Evolutionary conservation across 2,329 filamentous ascomycete species (phyloP), one percentile per base, ranked within the genome.

Genomic region (Truncatella angustata): DNA sequence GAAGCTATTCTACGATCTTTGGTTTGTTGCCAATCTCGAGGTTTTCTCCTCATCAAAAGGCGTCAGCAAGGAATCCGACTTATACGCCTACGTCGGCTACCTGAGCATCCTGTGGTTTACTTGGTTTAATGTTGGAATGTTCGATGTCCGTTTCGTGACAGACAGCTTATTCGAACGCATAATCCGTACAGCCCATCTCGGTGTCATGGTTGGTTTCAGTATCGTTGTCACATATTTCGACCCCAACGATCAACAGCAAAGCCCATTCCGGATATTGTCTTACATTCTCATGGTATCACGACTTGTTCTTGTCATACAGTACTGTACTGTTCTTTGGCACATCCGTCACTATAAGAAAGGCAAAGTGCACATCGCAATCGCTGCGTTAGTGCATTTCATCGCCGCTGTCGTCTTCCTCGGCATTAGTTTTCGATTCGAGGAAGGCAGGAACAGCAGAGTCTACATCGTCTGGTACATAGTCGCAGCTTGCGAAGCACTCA

Each of bases 111-210:
- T 87, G 4, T 87, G 84, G 84, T 78, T 85, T 54, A 85, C 80
- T 7, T 88, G 85, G 85, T 76, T 86, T 34, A 73, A 83, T 52
- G 78, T 83, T 20, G 76, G 77, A 12, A 67, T 87, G 2, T 86
- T 83, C 62, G 85, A 88, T 64, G 78, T 87, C 20, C 81, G 84
- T 1, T 88, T 85, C 61, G 76, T 81, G 2, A 75, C 79, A 14
- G 84, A 88, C 64, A 83, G 78, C 32, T 70, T 87, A 23, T 85
- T 86, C 57, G 80, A 86, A 56, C 76, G 84, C 34, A 55, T 75
- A n/a, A 77, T 77, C 50, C 80, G 84, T 59, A 79, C 75, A 3
- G 56, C 81, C 1, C 82, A 87, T 55, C 78, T 87, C 12, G 82
- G 77, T 21, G 77, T 81, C 28, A 82, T 87, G 78, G 74, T 84